These are phyloP conservation scores for Cystobasidium sp. DNA, from an alignment of 1,284 basidiomycete species.

Conservation along the genomic window DNA sequence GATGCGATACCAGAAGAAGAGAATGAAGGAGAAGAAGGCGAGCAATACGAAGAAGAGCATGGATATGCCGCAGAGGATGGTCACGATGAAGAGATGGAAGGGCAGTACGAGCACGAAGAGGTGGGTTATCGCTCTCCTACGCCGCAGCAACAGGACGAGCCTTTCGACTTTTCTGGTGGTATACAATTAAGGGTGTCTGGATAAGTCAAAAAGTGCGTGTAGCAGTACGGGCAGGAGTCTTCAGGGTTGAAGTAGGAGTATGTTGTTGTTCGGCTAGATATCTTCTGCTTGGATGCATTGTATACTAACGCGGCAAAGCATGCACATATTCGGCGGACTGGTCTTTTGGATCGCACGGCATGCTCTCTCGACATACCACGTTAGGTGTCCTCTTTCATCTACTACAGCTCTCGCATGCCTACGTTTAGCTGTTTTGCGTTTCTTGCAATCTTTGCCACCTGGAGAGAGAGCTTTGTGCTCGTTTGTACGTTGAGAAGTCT, in stretches of 20 bases:
- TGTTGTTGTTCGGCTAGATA: background rate
- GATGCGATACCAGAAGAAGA: slow-evolving; percentile 15
- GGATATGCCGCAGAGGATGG: slow-evolving; percentile 28
- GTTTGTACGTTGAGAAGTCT: too few species aligned
- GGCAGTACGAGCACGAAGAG: slow-evolving; percentile 15
- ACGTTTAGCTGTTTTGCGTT: too few species aligned
- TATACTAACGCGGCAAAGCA: too few species aligned
- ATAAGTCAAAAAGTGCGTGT: background rate
- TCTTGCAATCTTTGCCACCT: too few species aligned
- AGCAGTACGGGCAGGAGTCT: background rate
- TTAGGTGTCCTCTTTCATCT: too few species aligned
- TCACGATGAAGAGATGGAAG: slow-evolving; percentile 22
- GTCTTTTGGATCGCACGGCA: too few species aligned
- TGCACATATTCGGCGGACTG: too few species aligned
- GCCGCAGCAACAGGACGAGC: slow-evolving; percentile 6
- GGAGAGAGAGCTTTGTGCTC: too few species aligned
- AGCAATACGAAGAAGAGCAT: slow-evolving; percentile 27
- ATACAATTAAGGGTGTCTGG: slow-evolving; percentile 9
- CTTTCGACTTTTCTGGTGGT: slow-evolving; percentile 30
- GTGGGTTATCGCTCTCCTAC: background rate
- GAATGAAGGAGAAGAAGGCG: slow-evolving; percentile 42
- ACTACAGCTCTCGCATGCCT: too few species aligned
- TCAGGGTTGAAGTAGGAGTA: background rate
- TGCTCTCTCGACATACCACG: too few species aligned
- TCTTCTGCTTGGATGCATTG: background rate